These are phyloP conservation scores for Phytophthora pisi DNA, from an alignment of 352 stramenopile genomes.

Conservation along the genomic window DNA sequence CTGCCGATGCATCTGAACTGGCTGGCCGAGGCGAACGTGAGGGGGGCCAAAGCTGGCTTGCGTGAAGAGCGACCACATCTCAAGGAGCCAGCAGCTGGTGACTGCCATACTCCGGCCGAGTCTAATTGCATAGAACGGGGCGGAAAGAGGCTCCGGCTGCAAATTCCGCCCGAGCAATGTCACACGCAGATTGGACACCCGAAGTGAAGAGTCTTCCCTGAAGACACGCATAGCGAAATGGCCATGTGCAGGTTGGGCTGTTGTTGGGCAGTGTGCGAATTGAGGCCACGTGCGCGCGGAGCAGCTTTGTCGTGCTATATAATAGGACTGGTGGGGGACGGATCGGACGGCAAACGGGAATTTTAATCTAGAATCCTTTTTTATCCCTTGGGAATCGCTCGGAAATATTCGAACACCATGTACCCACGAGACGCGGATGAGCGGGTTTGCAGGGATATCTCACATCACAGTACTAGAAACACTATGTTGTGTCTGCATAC, in stretches of 20 bases:
- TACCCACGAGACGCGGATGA: background rate
- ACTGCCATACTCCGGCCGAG: background rate
- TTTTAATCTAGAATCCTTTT: slow-evolving; percentile 36
- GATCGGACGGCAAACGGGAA: slow-evolving; percentile 6
- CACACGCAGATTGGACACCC: slow-evolving; percentile 18
- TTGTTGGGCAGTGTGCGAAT: background rate
- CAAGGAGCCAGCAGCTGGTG: slow-evolving; percentile 10
- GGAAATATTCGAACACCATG: slow-evolving; percentile 6
- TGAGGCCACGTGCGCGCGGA: too few species aligned
- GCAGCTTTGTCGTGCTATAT: too few species aligned
- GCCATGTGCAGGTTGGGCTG: background rate
- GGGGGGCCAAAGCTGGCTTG: background rate
- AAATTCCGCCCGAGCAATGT: slow-evolving; percentile 20
- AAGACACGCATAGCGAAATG: slow-evolving; percentile 4
- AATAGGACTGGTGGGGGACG: background rate
- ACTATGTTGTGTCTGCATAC: too few species aligned
- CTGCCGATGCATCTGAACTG: slow-evolving; percentile 18
- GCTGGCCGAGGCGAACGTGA: slow-evolving; percentile 1
- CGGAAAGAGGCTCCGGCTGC: background rate
- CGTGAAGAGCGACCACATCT: slow-evolving; percentile 7
- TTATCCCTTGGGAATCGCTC: background rate
- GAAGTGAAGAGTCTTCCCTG: slow-evolving; percentile 7
- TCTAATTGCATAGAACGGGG: slow-evolving; percentile 6
- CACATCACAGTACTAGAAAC: too few species aligned
- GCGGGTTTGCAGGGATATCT: background rate